Evolutionary conservation across 352 stramenopile species (phyloP).

Genomic region (Phytophthora agathidicida): DNA sequence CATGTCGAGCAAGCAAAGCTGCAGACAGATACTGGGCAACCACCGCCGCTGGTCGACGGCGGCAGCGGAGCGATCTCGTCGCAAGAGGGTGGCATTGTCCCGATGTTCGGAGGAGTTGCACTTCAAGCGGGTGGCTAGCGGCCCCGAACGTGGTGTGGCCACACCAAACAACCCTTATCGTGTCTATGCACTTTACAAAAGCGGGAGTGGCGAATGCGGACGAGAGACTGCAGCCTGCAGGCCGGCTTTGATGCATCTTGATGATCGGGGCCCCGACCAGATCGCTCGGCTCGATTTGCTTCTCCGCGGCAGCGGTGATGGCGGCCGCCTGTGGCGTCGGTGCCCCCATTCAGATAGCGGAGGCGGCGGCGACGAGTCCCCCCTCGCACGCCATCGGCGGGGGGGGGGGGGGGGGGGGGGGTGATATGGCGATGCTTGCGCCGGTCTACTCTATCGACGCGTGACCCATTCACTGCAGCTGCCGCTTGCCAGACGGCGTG

Average conservation of each 20-base stretch:
- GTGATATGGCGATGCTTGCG: not conserved
- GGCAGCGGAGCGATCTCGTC: not conserved
- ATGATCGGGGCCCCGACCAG: constrained; percentile 31
- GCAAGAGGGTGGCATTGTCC: not conserved
- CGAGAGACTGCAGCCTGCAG: constrained; percentile 13
- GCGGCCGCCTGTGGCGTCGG: too few species aligned
- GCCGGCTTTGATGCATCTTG: constrained; percentile 25
- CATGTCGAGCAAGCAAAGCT: too few species aligned
- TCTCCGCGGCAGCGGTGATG: too few species aligned
- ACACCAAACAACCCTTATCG: constrained; percentile 14
- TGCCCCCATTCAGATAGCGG: too few species aligned
- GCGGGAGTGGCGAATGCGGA: constrained; percentile 23
- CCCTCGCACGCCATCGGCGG: constrained; percentile 14
- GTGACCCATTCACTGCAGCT: constrained; percentile 18
- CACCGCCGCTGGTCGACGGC: constrained; percentile 1
- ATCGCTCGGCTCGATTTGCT: constrained; percentile 19
- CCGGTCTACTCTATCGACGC: not conserved
- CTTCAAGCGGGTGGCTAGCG: constrained; percentile 11
- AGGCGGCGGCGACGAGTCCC: not conserved
- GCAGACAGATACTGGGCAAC: too few species aligned
- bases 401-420: too few species aligned
- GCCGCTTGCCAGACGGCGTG: not conserved
- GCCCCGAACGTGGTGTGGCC: constrained; percentile 15
- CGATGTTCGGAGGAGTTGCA: too few species aligned
- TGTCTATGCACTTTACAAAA: constrained; percentile 20